Base-by-base conservation (phyloP, 345 rosid genomes). In the Capsella bursapastoris region DNA sequence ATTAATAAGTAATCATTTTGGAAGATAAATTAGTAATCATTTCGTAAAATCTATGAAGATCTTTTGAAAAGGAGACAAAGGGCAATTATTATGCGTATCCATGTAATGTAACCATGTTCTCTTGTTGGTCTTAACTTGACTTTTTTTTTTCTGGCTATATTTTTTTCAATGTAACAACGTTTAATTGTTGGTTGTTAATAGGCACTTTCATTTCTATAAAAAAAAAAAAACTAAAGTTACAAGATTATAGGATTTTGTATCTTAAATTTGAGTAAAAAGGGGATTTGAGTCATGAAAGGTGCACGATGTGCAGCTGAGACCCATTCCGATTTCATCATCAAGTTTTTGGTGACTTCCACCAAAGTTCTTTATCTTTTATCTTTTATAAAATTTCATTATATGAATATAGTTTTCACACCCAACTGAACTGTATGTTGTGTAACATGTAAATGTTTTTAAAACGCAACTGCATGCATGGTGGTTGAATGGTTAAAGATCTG, bases 31-130 rank as follows among this genome's bases (percentile, higher is more conserved):
- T 34, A 57, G 72, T 58, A 74, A 66, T 74, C 61, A 74, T 74
- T 48, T 57, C 52, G 68, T 15, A 31, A 49, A 48, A 74, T 74
- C 78, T 66, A 57, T 16, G 47, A 10, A 74, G 78, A 74, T 74
- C 35, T 74, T 66, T 58, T 60, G 31, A 45, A 44, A 44, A 44
- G 11, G 18, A 57, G 51, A 57, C 51, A 65, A 65, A 65, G 57
- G 49, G n/a, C 51, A 57, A 65, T 66, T 15, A 66, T 74, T 57
- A 73, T 65, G 53, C 47, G 50, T 72, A 61, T 72, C 8, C 75
- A 29, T 64, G 58, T 34, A 65, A 48, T 47, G 57, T 32, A 64
- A 47, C 57, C 69, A 50, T 72, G 45, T 53, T 55, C 11, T 6
- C 69, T 16, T 55, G 13, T 0, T 48, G n/a, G 4, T 38, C 55